Base-by-base conservation (phyloP, 2,329 filamentous ascomycete species). In the Xylaria digitata region DNA sequence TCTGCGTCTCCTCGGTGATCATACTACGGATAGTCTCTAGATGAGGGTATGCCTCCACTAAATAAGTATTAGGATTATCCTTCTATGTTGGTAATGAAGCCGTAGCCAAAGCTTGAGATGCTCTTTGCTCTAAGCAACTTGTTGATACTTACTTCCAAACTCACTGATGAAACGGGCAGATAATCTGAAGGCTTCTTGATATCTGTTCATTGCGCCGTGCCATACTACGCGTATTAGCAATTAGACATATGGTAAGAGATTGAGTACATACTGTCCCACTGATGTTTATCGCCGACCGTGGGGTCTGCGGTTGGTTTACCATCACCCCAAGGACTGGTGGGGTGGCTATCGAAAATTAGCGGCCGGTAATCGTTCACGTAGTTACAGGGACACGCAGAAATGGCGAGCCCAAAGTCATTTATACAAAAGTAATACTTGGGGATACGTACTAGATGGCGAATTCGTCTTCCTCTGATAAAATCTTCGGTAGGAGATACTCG, bases 161-260 rank as follows among this genome's bases (percentile, higher is more conserved):
- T 95, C 92, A 71, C 89, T 92, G 69, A 93, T 89, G 80, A 95
- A 95, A 2, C 92, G 87, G 15, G 92, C 92, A 17, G 88, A 86
- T 2, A 94, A 83, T 21, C 85, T 86, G 69, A 89, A 86, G 58
- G 90, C 92, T 68, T 92, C 89, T 75, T 95, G 92, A 74, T 94
- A 94, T 66, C 91, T 91, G 72, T 92, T 89, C 77, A 93, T 90
- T 1, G 84, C 89, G 43, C 90, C 89, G 75, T 95, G 92, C 92
- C 92, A 95, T 21, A 94, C 81, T 77, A 42, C 1, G 6, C 7
- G 19, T n/a, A 45, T 75, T 32, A 73, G 59, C 32, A 19, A 30
- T 11, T 5, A 5, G n/a, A 1, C 15, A 50, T 8, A 45, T 8
- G 2, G 15, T 21, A 19, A 37, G 30, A 17, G 11, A 9, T 17